phyloP scores from a whole-genome alignment of 305 asterid species.

The Andrographis paniculata region DNA sequence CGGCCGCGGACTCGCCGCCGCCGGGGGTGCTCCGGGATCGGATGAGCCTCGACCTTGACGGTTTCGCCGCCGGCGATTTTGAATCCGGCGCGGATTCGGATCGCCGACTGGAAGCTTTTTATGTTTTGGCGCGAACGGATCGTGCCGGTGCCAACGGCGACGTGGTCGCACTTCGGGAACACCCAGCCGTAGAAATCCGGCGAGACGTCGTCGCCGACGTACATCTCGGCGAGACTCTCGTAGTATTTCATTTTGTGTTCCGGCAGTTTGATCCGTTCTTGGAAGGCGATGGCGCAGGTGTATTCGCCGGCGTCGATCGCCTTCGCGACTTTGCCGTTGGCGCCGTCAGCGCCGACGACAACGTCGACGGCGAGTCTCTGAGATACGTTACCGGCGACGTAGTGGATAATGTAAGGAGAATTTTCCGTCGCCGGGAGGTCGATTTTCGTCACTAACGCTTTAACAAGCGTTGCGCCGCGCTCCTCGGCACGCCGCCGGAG shows the following conservation, averaged over 20 bases:
- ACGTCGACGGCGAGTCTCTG: constrained; percentile 51
- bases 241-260: constrained; percentile 64
- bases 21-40: constrained; percentile 76
- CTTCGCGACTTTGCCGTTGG: constrained; percentile 71
- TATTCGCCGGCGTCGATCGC: constrained; percentile 64
- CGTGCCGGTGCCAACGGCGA: constrained; percentile 79
- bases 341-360: constrained; percentile 77
- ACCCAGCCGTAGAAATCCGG: constrained; percentile 89
- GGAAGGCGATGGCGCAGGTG: constrained; percentile 68
- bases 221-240: constrained; percentile 72
- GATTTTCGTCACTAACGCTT: constrained; percentile 55
- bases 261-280: constrained; percentile 57
- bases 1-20: constrained; percentile 53
- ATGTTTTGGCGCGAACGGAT: constrained; percentile 39
- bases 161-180: constrained; percentile 81
- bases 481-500: constrained; percentile 61
- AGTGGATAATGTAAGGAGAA: constrained; percentile 55
- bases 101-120: constrained; percentile 46
- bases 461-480: constrained; percentile 53
- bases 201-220: constrained; percentile 69
- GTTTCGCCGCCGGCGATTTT: constrained; percentile 51
- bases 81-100: constrained; percentile 31
- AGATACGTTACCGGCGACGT: constrained; percentile 27
- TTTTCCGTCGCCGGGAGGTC: constrained; percentile 36
- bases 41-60: constrained; percentile 72